Evolutionary conservation across 1,139 yeast genomes (phyloP).

Genomic region (Saccharomyces hybrid): DNA sequence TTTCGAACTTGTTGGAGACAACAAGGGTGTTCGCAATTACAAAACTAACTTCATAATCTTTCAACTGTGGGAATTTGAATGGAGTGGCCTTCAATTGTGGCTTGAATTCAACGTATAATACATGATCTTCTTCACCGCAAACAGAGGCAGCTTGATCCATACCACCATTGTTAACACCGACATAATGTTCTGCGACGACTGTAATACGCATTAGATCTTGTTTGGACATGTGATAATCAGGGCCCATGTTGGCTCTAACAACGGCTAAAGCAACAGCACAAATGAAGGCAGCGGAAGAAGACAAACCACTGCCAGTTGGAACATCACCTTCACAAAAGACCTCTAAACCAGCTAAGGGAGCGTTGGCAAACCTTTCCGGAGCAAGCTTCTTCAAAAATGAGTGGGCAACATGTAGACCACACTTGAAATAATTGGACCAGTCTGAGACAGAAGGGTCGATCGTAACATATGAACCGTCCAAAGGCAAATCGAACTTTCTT

Average conservation of each 20-base stretch:
- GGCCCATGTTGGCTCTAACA: constrained; percentile 46
- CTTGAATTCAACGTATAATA: constrained; percentile 52
- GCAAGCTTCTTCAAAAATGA: constrained; percentile 37
- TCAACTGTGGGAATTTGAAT: constrained; percentile 43
- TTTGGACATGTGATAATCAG: constrained; percentile 36
- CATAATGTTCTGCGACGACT: constrained; percentile 63
- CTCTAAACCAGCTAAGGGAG: constrained; percentile 39
- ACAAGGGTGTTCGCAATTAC: constrained; percentile 59
- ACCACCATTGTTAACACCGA: constrained; percentile 75
- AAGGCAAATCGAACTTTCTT: constrained; percentile 38
- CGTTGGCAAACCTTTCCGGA: constrained; percentile 22
- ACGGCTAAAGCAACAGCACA: constrained; percentile 57
- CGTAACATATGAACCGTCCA: constrained; percentile 37
- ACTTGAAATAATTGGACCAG: constrained; percentile 65
- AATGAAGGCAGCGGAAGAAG: constrained; percentile 67
- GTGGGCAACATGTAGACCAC: constrained; percentile 58
- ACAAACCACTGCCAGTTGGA: constrained; percentile 67
- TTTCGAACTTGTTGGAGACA: constrained; percentile 57
- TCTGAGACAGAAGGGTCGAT: constrained; percentile 46
- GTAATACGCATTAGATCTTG: constrained; percentile 54
- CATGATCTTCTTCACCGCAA: constrained; percentile 53
- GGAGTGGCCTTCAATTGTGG: constrained; percentile 52
- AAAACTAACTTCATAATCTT: constrained; percentile 43
- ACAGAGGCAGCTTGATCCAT: constrained; percentile 73
- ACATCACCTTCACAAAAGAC: constrained; percentile 56